Evolutionary conservation across 169 alveolate species (phyloP).

Genomic region (Plasmodium chabaudi): DNA sequence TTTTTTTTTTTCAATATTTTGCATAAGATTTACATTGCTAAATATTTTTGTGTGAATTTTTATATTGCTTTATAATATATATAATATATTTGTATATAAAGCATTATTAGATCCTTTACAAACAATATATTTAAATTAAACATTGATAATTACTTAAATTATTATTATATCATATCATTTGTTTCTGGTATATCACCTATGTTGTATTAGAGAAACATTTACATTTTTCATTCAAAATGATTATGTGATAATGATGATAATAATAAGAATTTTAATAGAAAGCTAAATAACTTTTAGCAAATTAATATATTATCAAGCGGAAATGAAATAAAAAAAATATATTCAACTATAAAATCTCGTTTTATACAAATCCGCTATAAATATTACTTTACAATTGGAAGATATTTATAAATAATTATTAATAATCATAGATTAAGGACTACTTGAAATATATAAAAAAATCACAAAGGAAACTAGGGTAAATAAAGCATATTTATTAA

Average conservation of each 20-base stretch:
- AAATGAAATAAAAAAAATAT: not conserved
- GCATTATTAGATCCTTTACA: not conserved
- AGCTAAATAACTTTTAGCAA: constrained; percentile 14
- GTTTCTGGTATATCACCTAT: too few relatives aligned
- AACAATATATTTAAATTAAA: not conserved
- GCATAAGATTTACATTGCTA: not conserved
- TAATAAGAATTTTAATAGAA: constrained; percentile 8
- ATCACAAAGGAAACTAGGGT: too few relatives aligned
- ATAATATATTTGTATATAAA: constrained; percentile 1
- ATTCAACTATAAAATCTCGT: too few relatives aligned
- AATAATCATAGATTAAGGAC: too few relatives aligned
- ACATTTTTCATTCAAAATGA: not conserved
- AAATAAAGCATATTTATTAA: not conserved
- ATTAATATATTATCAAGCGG: not conserved
- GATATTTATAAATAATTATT: too few relatives aligned
- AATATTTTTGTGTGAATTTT: not conserved
- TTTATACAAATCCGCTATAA: too few relatives aligned
- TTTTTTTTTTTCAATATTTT: too few relatives aligned
- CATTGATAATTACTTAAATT: not conserved
- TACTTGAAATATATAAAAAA: too few relatives aligned
- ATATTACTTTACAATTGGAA: too few relatives aligned
- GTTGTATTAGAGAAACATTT: not conserved
- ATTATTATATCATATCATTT: too few relatives aligned
- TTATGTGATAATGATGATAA: constrained; percentile 2
- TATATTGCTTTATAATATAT: not conserved